Percentiles rank a stretch among this genome's conserved stretches.
Evolutionary conservation across 2,329 filamentous ascomycete species (phyloP).

Genomic region (Plenodomus tracheiphilus): DNA sequence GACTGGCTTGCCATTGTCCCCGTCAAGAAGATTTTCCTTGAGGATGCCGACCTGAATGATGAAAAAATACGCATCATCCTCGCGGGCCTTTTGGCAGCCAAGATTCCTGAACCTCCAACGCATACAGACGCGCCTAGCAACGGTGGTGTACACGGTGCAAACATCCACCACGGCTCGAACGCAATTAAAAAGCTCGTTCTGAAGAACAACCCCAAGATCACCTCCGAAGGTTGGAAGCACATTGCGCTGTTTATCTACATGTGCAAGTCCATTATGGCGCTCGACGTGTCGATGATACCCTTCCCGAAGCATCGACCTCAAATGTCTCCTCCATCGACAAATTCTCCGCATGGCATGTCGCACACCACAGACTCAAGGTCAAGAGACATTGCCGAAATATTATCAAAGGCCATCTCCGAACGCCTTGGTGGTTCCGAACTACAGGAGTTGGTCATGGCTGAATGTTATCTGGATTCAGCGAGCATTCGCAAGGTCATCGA

Average conservation of each 20-base stretch:
- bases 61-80: slow-evolving; percentile 85
- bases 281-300: slow-evolving; percentile 83
- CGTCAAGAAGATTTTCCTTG: slow-evolving; percentile 80
- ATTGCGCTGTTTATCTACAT: slow-evolving; percentile 88
- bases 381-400: slow-evolving; percentile 64
- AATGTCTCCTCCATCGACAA: slow-evolving; percentile 16
- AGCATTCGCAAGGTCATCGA: slow-evolving; percentile 80
- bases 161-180: slow-evolving; percentile 55
- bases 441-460: slow-evolving; percentile 80
- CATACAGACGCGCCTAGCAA: slow-evolving; percentile 17
- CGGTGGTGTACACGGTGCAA: slow-evolving; percentile 17
- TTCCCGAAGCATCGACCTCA: slow-evolving; percentile 53
- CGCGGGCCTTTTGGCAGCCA: slow-evolving; percentile 81
- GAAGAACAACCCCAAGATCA: slow-evolving; percentile 86
- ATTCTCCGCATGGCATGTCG: slow-evolving; percentile 9
- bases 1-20: slow-evolving; percentile 95
- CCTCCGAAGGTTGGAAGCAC: slow-evolving; percentile 86
- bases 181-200: slow-evolving; percentile 84
- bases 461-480: slow-evolving; percentile 71
- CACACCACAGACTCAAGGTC: slow-evolving; percentile 14
- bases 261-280: slow-evolving; percentile 79
- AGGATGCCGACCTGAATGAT: slow-evolving; percentile 84
- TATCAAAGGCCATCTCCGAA: slow-evolving; percentile 75
- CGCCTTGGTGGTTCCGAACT: slow-evolving; percentile 75
- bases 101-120: slow-evolving; percentile 62